These are phyloP conservation scores for Xylariaceae sp. DNA, from an alignment of 2,329 filamentous ascomycete genomes.

Conservation along the genomic window DNA sequence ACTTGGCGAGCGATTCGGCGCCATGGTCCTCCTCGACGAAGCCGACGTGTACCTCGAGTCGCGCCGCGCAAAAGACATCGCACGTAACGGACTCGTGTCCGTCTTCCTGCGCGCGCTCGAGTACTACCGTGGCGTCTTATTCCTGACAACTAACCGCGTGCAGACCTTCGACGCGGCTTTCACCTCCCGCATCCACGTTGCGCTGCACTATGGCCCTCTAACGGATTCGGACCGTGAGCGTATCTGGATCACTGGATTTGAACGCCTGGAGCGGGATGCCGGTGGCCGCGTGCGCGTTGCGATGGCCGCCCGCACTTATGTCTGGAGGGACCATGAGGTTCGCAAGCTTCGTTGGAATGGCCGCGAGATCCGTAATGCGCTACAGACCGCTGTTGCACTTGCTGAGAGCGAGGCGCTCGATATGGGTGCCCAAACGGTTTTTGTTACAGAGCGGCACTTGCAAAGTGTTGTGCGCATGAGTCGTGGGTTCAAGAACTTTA, in stretches of 20 bases:
- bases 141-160: conserved; percentile 49
- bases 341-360: conserved; percentile 36
- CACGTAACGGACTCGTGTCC: conserved; percentile 45
- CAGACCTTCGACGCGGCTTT: conserved; percentile 46
- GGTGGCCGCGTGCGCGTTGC: conserved; percentile 35
- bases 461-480: conserved; percentile 37
- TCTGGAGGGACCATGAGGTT: conserved; percentile 36
- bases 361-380: conserved; percentile 34
- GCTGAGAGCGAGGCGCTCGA: conserved; percentile 28
- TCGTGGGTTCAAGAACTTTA: conserved; percentile 35
- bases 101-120: conserved; percentile 49
- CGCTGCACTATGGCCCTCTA: conserved; percentile 43
- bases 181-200: conserved; percentile 47
- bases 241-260: conserved; percentile 45
- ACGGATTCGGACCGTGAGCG: conserved; percentile 39
- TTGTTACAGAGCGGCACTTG: conserved; percentile 34
- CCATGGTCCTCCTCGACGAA: conserved; percentile 55
- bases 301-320: conserved; percentile 38
- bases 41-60: conserved; percentile 58
- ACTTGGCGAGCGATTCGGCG: conserved; percentile 47
- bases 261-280: conserved; percentile 41
- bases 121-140: conserved; percentile 48
- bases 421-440: conserved; percentile 26
- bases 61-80: conserved; percentile 41
- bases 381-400: conserved; percentile 29